Evolutionary conservation across 345 rosid species (phyloP).

Genomic region (Combretum micranthum): DNA sequence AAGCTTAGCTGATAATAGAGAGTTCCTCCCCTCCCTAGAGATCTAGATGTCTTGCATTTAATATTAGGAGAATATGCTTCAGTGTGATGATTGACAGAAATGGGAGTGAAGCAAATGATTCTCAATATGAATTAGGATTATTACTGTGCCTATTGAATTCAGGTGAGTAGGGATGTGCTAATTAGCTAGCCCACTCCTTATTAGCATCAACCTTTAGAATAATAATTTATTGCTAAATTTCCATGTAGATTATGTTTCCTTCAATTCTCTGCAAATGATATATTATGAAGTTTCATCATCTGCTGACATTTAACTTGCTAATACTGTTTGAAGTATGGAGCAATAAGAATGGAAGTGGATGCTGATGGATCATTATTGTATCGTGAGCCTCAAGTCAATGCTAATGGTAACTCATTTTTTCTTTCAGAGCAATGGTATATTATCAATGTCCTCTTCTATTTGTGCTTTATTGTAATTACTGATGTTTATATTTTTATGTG

Average conservation of each 20-base stretch:
- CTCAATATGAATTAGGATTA: no score
- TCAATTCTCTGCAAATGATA: no score
- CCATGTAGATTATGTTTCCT: background rate
- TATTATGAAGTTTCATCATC: background rate
- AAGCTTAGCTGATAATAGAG: background rate
- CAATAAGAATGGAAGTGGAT: constrained; percentile 81
- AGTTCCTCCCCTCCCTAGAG: no score
- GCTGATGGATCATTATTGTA: constrained; percentile 71
- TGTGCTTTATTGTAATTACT: background rate
- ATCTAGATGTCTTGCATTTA: no score
- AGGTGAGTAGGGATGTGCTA: no score
- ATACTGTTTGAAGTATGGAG: constrained; percentile 50
- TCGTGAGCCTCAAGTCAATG: constrained; percentile 50
- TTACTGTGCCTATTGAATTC: no score
- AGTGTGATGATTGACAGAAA: no score
- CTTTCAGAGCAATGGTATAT: background rate
- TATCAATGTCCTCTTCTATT: background rate
- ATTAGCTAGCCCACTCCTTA: no score
- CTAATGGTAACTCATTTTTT: constrained; percentile 33
- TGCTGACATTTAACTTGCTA: constrained; percentile 6
- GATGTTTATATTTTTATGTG: constrained; percentile 4
- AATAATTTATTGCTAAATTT: background rate
- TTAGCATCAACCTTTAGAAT: background rate
- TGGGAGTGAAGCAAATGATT: no score
- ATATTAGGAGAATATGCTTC: no score